A percentile compares a stretch with the other conserved stretches of the same genome.
phyloP scores from a whole-genome alignment of 345 rosid species.

The Cardamine chenopodiifolia region DNA sequence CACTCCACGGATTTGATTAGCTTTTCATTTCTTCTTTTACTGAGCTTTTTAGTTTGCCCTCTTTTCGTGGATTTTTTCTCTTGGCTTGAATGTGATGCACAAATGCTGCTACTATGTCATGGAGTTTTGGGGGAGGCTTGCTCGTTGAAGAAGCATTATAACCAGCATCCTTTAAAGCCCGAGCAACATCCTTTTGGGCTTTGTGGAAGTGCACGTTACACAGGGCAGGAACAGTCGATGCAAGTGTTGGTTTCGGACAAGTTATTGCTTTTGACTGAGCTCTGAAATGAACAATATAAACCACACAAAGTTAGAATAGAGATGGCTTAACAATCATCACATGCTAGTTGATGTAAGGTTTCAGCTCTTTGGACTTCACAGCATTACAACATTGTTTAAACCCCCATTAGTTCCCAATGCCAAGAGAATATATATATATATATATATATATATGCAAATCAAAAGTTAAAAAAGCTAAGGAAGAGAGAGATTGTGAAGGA shows the following conservation, averaged over 20 bases:
- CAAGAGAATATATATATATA: neutral
- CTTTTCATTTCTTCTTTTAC: constrained; percentile 48
- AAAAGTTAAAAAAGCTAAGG: neutral
- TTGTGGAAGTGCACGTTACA: constrained; percentile 71
- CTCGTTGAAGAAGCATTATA: constrained; percentile 60
- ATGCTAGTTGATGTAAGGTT: neutral
- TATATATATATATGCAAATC: neutral
- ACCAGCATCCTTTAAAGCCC: constrained; percentile 76
- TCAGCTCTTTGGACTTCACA: too few relatives aligned
- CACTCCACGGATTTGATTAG: constrained; percentile 19
- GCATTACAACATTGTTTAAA: too few relatives aligned
- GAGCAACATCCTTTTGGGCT: constrained; percentile 67
- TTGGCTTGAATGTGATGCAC: constrained; percentile 73
- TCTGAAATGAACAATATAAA: constrained; percentile 43
- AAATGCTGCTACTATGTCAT: constrained; percentile 68
- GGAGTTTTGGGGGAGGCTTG: constrained; percentile 72
- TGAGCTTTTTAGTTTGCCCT: constrained; percentile 31
- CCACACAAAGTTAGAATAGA: constrained; percentile 7
- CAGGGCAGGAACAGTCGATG: constrained; percentile 60
- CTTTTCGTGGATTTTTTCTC: constrained; percentile 53
- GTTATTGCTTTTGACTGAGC: constrained; percentile 73
- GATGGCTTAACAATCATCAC: neutral
- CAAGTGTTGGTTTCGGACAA: constrained; percentile 75
- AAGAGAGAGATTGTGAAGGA: neutral
- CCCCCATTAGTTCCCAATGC: neutral